Conservation (phyloP, 805 yeast genomes). For the Yamadazyma insecticola region DNA sequence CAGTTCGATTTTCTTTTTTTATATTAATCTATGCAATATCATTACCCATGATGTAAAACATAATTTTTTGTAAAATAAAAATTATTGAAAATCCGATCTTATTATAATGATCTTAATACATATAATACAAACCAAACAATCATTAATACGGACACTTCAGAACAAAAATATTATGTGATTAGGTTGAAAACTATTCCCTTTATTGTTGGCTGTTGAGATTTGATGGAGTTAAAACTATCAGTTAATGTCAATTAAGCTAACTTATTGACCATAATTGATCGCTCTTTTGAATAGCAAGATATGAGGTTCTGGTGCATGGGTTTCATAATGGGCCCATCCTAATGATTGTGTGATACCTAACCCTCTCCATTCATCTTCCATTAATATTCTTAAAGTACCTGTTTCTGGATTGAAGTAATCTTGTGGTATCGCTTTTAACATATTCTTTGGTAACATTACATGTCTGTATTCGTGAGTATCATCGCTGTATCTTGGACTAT, state of each 20-base stretch:
- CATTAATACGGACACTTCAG: neutral
- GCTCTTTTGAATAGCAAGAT: conserved; percentile 77
- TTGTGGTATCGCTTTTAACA: conserved; percentile 89
- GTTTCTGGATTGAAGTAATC: conserved; percentile 93
- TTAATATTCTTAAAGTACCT: conserved; percentile 83
- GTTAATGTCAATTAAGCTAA: neutral
- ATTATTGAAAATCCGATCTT: no score
- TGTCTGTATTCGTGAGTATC: conserved; percentile 92
- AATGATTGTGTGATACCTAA: conserved; percentile 94
- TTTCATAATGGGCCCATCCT: conserved; percentile 98
- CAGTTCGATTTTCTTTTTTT: no score
- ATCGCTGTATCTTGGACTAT: conserved; percentile 89
- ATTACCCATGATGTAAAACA: no score
- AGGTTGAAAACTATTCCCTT: no score
- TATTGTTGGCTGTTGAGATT: no score
- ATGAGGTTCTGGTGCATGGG: conserved; percentile 98
- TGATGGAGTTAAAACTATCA: no score
- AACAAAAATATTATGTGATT: no score
- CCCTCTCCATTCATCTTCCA: conserved; percentile 99
- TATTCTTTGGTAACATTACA: conserved; percentile 93
- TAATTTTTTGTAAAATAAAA: no score
- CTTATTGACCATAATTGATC: conserved; percentile 45
- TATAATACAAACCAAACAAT: neutral
- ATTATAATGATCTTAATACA: no score
- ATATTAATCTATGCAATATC: no score